A percentile compares a stretch with the other conserved stretches of the same genome.
Conservation (phyloP, 176 grass and related monocot genomes). For the Phoenix dactylifera region DNA sequence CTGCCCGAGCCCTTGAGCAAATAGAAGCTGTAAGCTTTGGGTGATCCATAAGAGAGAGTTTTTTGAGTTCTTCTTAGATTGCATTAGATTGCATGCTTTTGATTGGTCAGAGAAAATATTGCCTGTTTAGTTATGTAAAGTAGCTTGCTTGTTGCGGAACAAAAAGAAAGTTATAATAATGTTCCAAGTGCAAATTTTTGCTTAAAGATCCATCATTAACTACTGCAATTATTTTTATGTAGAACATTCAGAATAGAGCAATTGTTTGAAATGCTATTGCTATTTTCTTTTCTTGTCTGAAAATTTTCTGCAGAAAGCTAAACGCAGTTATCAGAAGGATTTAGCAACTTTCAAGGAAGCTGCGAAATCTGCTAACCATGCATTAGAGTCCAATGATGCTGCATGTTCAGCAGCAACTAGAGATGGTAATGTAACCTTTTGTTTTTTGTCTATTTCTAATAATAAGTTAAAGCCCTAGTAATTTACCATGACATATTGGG, state of each 20-base stretch:
- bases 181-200: too few relatives aligned
- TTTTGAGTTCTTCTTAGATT: neutral
- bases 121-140: too few relatives aligned
- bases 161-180: too few relatives aligned
- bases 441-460: slow-evolving; percentile 15
- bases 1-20: slow-evolving; percentile 67
- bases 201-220: too few relatives aligned
- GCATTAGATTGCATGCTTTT: too few relatives aligned
- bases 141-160: too few relatives aligned
- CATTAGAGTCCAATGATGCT: slow-evolving; percentile 22
- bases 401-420: slow-evolving; percentile 41
- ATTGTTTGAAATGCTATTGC: neutral
- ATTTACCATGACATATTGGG: too few relatives aligned
- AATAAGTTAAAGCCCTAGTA: neutral
- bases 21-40: slow-evolving; percentile 65
- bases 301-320: slow-evolving; percentile 57
- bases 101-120: too few relatives aligned
- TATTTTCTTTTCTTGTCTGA: neutral
- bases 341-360: slow-evolving; percentile 32
- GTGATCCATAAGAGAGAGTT: neutral
- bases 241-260: too few relatives aligned
- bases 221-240: too few relatives aligned
- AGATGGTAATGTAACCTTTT: slow-evolving; percentile 45
- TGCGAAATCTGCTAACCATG: slow-evolving; percentile 6
- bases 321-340: slow-evolving; percentile 84